These are phyloP conservation scores for Salix purpurea DNA, from an alignment of 345 rosid genomes.

Conservation along the genomic window DNA sequence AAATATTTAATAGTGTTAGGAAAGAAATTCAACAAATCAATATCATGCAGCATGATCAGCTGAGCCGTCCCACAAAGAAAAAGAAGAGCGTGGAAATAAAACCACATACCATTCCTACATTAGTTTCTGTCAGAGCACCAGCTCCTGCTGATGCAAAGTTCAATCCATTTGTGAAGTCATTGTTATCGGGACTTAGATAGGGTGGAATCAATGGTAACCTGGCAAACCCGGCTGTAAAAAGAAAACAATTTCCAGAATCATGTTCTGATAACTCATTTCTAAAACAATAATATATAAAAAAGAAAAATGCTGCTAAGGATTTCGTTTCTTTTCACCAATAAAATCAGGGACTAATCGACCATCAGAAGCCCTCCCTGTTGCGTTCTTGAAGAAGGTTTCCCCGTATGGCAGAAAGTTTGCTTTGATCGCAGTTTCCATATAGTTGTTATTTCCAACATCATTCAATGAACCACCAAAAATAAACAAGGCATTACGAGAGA, in stretches of 20 bases:
- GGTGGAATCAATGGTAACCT: conserved; percentile 21
- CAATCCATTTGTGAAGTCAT: conserved; percentile 17
- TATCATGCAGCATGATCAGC: not conserved
- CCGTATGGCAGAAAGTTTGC: conserved; percentile 36
- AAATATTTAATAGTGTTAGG: not conserved
- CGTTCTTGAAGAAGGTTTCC: conserved; percentile 20
- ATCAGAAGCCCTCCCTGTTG: conserved; percentile 29
- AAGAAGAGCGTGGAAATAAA: not conserved
- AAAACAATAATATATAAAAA: no score
- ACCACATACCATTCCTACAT: not conserved
- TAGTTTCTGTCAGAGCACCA: conserved; percentile 23
- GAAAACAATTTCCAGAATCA: no score
- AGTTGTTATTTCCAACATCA: conserved; percentile 39
- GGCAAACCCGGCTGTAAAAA: conserved; percentile 22
- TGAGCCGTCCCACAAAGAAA: not conserved
- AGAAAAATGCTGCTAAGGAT: no score
- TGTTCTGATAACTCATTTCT: no score
- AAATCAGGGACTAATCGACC: conserved; percentile 30
- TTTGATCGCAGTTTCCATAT: conserved; percentile 9
- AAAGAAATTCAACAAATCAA: no score
- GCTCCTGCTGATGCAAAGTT: conserved; percentile 38
- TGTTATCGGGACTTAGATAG: conserved; percentile 10
- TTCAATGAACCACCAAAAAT: conserved; percentile 38
- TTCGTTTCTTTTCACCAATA: conserved; percentile 5
- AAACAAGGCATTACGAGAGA: conserved; percentile 9